Evolutionary conservation across 1,139 yeast genomes (phyloP).

Genomic region (Taiozyma sp.): DNA sequence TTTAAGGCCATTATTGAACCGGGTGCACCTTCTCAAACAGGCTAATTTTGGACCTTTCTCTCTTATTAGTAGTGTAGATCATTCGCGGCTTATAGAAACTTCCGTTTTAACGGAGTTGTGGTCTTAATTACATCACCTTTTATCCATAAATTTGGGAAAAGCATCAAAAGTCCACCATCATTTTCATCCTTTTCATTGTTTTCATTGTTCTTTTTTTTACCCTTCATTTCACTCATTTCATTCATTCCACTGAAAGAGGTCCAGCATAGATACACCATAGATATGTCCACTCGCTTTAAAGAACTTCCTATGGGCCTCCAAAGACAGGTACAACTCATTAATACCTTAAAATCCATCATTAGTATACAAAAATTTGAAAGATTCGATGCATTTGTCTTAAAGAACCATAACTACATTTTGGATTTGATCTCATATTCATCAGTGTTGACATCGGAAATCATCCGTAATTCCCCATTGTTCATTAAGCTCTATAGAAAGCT

Average conservation of each 20-base stretch:
- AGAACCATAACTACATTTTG: slow-evolving; percentile 17
- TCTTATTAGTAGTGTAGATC: background rate
- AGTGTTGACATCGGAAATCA: slow-evolving; percentile 16
- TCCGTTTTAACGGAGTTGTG: background rate
- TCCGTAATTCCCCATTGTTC: slow-evolving; percentile 17
- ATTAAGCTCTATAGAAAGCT: slow-evolving; percentile 7
- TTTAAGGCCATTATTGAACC: background rate
- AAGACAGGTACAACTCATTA: background rate
- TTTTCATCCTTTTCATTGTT: too few relatives aligned
- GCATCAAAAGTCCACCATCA: too few relatives aligned
- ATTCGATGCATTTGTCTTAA: slow-evolving; percentile 12
- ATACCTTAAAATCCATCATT: background rate
- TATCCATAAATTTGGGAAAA: background rate
- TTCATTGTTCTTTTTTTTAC: background rate
- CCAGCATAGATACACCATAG: background rate
- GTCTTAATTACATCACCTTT: background rate
- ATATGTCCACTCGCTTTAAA: background rate
- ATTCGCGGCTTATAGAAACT: background rate
- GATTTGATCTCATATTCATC: slow-evolving; percentile 18
- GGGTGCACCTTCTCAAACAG: background rate
- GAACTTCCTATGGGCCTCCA: background rate
- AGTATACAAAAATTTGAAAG: slow-evolving; percentile 3
- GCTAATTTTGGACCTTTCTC: background rate
- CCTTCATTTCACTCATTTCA: background rate
- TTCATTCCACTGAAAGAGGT: background rate